Conservation (phyloP, 768 basidiomycete genomes). For the Asterophora lycoperdoides region DNA sequence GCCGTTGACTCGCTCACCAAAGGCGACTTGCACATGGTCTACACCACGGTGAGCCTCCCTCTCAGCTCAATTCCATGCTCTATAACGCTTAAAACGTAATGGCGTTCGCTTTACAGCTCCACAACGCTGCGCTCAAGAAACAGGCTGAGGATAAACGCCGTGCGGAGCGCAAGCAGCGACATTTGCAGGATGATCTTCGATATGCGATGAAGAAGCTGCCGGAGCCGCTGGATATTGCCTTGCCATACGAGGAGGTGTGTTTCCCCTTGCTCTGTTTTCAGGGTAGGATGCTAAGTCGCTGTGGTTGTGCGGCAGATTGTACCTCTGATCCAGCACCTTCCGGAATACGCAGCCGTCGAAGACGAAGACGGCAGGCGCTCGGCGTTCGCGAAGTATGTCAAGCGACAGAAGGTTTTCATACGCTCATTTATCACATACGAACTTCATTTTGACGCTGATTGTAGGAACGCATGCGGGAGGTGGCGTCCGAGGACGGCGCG, state of each 20-base stretch:
- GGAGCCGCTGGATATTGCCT: constrained; percentile 71
- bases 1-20: constrained; percentile 42
- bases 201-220: constrained; percentile 91
- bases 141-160: constrained; percentile 86
- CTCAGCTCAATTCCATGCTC: background rate
- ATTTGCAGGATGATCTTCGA: constrained; percentile 91
- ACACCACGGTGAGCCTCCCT: constrained; percentile 48
- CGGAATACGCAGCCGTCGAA: constrained; percentile 83
- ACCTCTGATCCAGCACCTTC: constrained; percentile 73
- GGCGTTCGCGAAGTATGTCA: constrained; percentile 86
- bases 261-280: background rate
- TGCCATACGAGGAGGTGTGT: constrained; percentile 78
- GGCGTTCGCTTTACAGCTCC: constrained; percentile 46
- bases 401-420: constrained; percentile 76
- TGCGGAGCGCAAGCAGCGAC: constrained; percentile 76
- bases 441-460: background rate
- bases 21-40: constrained; percentile 56
- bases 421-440: background rate
- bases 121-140: constrained; percentile 63
- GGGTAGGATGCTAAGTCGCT: background rate
- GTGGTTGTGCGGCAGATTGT: constrained; percentile 44
- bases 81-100: too few relatives aligned
- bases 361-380: constrained; percentile 80
- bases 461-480: constrained; percentile 75
- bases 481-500: constrained; percentile 78